These are phyloP conservation scores for Prunella vulgaris DNA, from an alignment of 257 asterid genomes.

Conservation along the genomic window DNA sequence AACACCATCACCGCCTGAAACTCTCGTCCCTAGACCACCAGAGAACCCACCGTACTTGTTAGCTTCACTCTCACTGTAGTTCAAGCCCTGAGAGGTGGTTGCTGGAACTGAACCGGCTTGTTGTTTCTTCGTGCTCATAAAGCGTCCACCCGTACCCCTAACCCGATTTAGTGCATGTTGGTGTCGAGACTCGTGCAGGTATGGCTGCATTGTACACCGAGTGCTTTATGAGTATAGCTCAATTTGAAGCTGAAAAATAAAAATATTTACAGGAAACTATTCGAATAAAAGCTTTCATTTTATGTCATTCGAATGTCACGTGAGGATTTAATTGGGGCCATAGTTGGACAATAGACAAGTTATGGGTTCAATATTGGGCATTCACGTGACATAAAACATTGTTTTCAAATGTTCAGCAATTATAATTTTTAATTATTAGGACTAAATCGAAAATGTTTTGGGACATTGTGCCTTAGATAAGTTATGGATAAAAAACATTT, in stretches of 20 bases:
- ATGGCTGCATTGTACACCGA: conserved; percentile 62
- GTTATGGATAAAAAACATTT: too few species aligned
- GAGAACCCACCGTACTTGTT: conserved; percentile 26
- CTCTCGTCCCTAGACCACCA: conserved; percentile 17
- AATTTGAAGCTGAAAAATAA: not conserved
- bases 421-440: too few species aligned
- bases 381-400: too few species aligned
- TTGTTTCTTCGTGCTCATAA: conserved; percentile 76
- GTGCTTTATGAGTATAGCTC: not conserved
- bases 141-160: conserved; percentile 89
- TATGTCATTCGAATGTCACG: too few species aligned
- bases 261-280: not conserved
- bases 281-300: too few species aligned
- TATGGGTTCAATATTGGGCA: too few species aligned
- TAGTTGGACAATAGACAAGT: too few species aligned
- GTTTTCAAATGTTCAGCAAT: too few species aligned
- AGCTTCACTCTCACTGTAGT: conserved; percentile 2
- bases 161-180: conserved; percentile 88
- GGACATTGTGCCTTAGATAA: too few species aligned
- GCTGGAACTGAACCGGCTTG: conserved; percentile 32
- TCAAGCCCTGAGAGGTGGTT: conserved; percentile 24
- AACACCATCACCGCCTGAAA: conserved; percentile 17
- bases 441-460: too few species aligned
- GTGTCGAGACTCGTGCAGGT: conserved; percentile 97
- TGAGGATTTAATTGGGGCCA: too few species aligned